These are phyloP conservation scores for Phytophthora lateralis DNA, from an alignment of 352 stramenopile species.

Conservation along the genomic window DNA sequence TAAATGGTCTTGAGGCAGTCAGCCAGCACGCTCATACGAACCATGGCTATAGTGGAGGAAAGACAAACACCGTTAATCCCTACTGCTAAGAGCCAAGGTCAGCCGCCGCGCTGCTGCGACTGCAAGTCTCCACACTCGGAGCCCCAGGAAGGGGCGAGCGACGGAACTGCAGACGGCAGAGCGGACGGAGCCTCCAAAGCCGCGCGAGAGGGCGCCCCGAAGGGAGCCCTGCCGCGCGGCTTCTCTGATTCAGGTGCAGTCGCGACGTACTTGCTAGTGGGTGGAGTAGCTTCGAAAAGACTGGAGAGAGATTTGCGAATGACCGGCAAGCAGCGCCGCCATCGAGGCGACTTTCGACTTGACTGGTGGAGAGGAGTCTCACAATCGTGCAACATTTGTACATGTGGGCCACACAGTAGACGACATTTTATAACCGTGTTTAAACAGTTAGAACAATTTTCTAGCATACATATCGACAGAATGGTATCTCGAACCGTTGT, in stretches of 20 bases:
- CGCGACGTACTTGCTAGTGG: constrained; percentile 42
- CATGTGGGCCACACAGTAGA: neutral
- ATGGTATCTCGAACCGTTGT: neutral
- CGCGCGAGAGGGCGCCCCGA: constrained; percentile 39
- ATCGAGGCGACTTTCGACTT: neutral
- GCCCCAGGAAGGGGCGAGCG: constrained; percentile 10
- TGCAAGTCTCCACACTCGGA: constrained; percentile 26
- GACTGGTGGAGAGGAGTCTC: constrained; percentile 9
- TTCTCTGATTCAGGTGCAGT: constrained; percentile 24
- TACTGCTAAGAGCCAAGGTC: constrained; percentile 64
- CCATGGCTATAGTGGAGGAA: constrained; percentile 87
- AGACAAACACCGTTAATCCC: constrained; percentile 51
- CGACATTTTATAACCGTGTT: neutral
- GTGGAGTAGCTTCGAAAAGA: constrained; percentile 33
- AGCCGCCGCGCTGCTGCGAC: constrained; percentile 31
- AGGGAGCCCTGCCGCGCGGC: constrained; percentile 27
- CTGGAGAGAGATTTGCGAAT: constrained; percentile 52
- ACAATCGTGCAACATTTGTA: neutral
- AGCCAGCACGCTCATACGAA: constrained; percentile 99
- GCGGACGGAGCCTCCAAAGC: constrained; percentile 64
- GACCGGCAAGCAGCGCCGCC: neutral
- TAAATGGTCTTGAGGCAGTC: constrained; percentile 99
- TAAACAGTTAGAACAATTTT: constrained; percentile 1
- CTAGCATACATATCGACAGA: constrained; percentile 25
- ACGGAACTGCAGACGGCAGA: constrained; percentile 14